Evolutionary conservation across 73 alveolate species (phyloP).

Genomic region (Tetrahymena borealis): DNA sequence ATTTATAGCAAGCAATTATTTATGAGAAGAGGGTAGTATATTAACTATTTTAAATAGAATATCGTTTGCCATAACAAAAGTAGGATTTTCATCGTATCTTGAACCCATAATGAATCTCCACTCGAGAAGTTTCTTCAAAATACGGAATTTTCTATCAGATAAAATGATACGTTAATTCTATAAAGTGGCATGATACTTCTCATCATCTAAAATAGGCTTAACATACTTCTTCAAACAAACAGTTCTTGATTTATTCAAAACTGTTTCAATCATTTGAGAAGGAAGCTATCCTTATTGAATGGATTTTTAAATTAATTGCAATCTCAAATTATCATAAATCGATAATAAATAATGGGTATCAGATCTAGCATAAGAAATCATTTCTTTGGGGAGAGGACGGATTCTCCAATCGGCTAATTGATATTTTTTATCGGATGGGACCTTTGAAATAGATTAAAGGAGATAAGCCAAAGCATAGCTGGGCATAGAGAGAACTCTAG

Average conservation of each 20-base stretch:
- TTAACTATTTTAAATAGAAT: conserved; percentile 7
- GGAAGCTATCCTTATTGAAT: neutral
- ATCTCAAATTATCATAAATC: conserved; percentile 83
- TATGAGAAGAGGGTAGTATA: neutral
- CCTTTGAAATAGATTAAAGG: conserved; percentile 59
- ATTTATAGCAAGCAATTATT: neutral
- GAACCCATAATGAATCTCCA: conserved; percentile 47
- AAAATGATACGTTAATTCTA: conserved; percentile 4
- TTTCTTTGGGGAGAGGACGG: conserved; percentile 84
- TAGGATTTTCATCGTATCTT: conserved; percentile 50
- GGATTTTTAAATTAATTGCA: conserved; percentile 46
- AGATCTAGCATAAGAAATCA: conserved; percentile 91
- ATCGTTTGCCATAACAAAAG: conserved; percentile 30
- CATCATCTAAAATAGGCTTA: conserved; percentile 39
- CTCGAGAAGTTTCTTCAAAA: conserved; percentile 46
- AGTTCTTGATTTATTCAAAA: conserved; percentile 5
- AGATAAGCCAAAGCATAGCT: conserved; percentile 65
- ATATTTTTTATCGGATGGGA: conserved; percentile 84
- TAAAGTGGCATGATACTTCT: neutral
- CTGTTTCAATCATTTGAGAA: conserved; percentile 16
- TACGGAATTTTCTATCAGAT: conserved; percentile 28
- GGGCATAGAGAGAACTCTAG: conserved; percentile 61
- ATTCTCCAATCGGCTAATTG: conserved; percentile 96
- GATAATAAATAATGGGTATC: conserved; percentile 94
- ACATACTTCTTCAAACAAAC: conserved; percentile 4